Conservation (phyloP, 148 eudicot genomes). For the Chenopodium berlandieri region DNA sequence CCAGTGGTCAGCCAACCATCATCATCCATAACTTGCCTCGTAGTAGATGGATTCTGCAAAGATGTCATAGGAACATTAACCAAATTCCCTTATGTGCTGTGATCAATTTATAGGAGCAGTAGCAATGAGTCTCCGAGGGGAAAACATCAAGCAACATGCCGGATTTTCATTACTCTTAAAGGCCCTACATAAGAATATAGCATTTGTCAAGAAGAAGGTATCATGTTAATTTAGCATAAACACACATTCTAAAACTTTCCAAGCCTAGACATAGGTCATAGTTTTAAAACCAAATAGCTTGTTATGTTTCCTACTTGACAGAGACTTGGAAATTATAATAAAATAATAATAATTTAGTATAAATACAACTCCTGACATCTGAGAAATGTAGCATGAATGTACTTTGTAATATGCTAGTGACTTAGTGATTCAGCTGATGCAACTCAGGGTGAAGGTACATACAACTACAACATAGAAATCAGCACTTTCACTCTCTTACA, state of each 20-base stretch:
- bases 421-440: neutral
- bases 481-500: neutral
- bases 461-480: neutral
- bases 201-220: neutral
- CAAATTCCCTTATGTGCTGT: neutral
- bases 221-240: neutral
- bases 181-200: neutral
- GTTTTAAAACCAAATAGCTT: too few relatives aligned
- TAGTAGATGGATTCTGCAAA: constrained; percentile 64
- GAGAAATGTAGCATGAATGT: neutral
- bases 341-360: too few relatives aligned
- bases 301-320: neutral
- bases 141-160: neutral
- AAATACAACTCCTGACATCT: neutral
- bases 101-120: neutral
- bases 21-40: constrained; percentile 64
- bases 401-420: neutral
- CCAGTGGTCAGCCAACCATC: constrained; percentile 91
- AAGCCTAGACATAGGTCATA: neutral
- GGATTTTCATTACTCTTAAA: neutral
- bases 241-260: too few relatives aligned
- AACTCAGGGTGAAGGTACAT: neutral
- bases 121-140: neutral
- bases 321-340: neutral
- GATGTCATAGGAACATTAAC: neutral